Conservation (phyloP, 1,284 basidiomycete genomes). For the Thecaphora thlaspeos region DNA sequence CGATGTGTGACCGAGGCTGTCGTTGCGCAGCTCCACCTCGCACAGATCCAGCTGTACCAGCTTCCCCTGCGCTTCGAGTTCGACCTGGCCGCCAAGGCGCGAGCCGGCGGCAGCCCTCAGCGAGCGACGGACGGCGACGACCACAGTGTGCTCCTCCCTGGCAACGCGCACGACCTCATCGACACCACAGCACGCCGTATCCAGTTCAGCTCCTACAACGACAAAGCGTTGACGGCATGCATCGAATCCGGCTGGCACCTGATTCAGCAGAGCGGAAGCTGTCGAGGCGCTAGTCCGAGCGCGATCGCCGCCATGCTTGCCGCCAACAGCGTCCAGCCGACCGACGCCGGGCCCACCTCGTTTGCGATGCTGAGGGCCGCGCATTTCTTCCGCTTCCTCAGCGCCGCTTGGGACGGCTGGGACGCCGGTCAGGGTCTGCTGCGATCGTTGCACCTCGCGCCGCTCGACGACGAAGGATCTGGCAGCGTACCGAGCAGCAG, state of each 20-base stretch:
- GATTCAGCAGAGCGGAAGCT: background rate
- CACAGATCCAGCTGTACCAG: conserved; percentile 1
- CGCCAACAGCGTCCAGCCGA: background rate
- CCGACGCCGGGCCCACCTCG: background rate
- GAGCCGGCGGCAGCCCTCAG: too few relatives aligned
- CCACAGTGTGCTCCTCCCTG: too few relatives aligned
- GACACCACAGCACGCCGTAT: too few relatives aligned
- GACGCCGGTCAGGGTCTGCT: background rate
- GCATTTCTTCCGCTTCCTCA: background rate
- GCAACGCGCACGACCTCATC: too few relatives aligned
- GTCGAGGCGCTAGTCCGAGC: background rate
- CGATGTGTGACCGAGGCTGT: background rate
- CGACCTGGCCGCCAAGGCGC: background rate
- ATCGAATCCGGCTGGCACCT: background rate
- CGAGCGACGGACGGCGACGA: background rate
- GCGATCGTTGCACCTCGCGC: too few relatives aligned
- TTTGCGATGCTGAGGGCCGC: background rate
- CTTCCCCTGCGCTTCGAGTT: background rate
- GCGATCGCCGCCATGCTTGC: background rate
- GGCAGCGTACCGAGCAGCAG: too few relatives aligned
- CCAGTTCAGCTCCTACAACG: background rate
- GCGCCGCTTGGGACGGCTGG: background rate
- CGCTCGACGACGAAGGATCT: too few relatives aligned
- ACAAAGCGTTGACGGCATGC: conserved; percentile 1
- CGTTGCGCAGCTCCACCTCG: background rate